Evolutionary conservation across 1,139 yeast species (phyloP).

Genomic region (Suhomyces bokatorum): DNA sequence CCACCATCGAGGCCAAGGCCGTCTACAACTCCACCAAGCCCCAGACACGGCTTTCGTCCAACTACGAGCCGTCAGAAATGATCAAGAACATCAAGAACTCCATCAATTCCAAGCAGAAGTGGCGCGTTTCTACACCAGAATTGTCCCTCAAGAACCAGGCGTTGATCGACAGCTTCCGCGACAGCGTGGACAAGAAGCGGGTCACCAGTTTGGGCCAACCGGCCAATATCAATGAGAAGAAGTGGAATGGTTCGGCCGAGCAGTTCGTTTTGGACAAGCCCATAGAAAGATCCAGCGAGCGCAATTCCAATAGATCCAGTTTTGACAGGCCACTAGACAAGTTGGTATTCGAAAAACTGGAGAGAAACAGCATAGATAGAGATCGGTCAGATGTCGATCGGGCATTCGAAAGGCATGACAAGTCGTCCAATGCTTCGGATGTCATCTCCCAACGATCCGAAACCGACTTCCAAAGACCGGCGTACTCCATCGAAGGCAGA

Average conservation of each 20-base stretch:
- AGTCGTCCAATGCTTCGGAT: background rate
- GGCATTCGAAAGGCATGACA: conserved; percentile 2
- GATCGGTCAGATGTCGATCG: background rate
- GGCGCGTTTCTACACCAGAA: conserved; percentile 10
- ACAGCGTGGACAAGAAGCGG: conserved; percentile 22
- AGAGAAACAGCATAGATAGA: conserved; percentile 1
- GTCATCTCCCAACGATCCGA: conserved; percentile 1
- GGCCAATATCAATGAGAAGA: background rate
- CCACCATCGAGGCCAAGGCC: conserved; percentile 18
- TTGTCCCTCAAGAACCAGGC: conserved; percentile 17
- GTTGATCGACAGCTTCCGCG: conserved; percentile 22
- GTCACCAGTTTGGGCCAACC: conserved; percentile 3
- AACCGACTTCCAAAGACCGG: background rate
- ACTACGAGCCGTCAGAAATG: conserved; percentile 21
- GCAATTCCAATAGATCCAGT: conserved; percentile 4
- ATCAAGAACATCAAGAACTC: conserved; percentile 20
- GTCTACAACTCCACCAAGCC: conserved; percentile 11
- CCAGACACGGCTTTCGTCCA: conserved; percentile 11
- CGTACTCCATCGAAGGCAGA: conserved; percentile 1
- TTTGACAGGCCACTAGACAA: conserved; percentile 2
- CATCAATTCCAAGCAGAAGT: conserved; percentile 18
- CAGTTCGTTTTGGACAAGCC: background rate
- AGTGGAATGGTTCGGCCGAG: background rate
- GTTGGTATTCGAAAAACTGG: conserved; percentile 2
- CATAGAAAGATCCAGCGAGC: background rate